A percentile compares a stretch with the other conserved stretches of the same genome.
Evolutionary conservation across 2,329 filamentous ascomycete genomes (phyloP).

Genomic region (Magnaporthiopsis rhizophila): DNA sequence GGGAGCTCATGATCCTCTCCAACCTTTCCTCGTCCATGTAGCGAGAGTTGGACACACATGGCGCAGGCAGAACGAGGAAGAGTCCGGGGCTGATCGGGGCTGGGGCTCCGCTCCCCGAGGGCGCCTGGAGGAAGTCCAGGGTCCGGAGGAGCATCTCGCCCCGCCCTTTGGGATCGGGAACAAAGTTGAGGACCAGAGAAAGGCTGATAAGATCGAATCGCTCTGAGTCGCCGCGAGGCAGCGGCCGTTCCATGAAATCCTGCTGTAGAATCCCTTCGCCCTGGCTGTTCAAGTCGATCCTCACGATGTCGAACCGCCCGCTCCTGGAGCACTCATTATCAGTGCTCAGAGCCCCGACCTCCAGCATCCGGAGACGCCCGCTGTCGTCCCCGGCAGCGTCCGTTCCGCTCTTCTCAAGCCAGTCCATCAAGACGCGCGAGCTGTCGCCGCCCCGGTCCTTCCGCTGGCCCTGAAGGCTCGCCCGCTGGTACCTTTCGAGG

Average conservation of each 20-base stretch:
- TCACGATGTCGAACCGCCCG: slow-evolving; percentile 60
- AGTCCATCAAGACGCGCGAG: slow-evolving; percentile 55
- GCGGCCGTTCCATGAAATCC: slow-evolving; percentile 85
- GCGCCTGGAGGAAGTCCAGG: slow-evolving; percentile 55
- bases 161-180: slow-evolving; percentile 65
- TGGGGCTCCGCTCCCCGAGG: slow-evolving; percentile 12
- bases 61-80: slow-evolving; percentile 83
- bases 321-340: slow-evolving; percentile 76
- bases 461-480: slow-evolving; percentile 61
- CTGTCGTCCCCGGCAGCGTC: slow-evolving; percentile 12
- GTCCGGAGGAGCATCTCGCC: slow-evolving; percentile 82
- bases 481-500: slow-evolving; percentile 55
- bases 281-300: slow-evolving; percentile 89
- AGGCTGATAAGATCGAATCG: slow-evolving; percentile 85
- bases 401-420: slow-evolving; percentile 34
- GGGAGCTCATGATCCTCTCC: slow-evolving; percentile 61
- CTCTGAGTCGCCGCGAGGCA: slow-evolving; percentile 54
- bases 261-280: slow-evolving; percentile 74
- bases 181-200: slow-evolving; percentile 89
- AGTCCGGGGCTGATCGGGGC: slow-evolving; percentile 54
- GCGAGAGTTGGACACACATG: slow-evolving; percentile 83
- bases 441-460: slow-evolving; percentile 60
- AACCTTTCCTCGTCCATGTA: slow-evolving; percentile 72
- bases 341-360: slow-evolving; percentile 81
- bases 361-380: slow-evolving; percentile 58